Base-by-base conservation (phyloP, 441 rosid species). In the Melastoma candidum region DNA sequence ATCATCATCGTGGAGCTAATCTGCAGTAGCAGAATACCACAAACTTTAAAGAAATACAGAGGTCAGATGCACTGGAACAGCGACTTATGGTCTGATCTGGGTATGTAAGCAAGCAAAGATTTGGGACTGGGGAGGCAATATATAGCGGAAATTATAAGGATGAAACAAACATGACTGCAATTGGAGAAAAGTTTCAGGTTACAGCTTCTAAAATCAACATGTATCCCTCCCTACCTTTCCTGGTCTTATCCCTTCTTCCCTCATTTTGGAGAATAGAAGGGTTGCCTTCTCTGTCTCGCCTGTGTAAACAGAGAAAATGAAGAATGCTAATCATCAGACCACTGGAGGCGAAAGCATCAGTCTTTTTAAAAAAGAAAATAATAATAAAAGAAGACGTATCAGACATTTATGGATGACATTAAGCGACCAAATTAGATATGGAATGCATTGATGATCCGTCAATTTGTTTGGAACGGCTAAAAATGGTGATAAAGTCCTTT, bases 231-330 rank as follows among this genome's bases (percentile, higher is more conserved):
- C 29, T 80, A 83, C 97, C 86, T 17, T 60, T 67, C 84, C 95
- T 36, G 93, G 95, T 59, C 71, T 81, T 61, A 83, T 80, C 63
- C 95, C 90, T 70, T 73, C 84, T 71, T 73, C 81, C 75, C 60
- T 86, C 95, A 85, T 77, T 68, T 75, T 72, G 63, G 62, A 22
- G 63, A 85, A 85, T 57, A 88, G 67, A 39, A 64, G 56, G 54
- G 74, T 69, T 57, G 92, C 93, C 71, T 80, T 84, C 29, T 58
- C 70, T 51, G 59, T 74, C 63, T 81, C 74, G 51, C 97, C 97
- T 88, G 74, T 88, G 74, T 39, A 77, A 70, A 32, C 58, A 2
- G 53, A 52, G 44, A 29, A 29, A 29, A 29, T 6, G 36, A 29
- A 29, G 36, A 29, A 29, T 29, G 36, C 5, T 29, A 29, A 29